Evolutionary conservation across 495 filamentous ascomycete species (phyloP), one percentile per base, ranked within the genome.

Genomic region (Penicillium herquei): DNA sequence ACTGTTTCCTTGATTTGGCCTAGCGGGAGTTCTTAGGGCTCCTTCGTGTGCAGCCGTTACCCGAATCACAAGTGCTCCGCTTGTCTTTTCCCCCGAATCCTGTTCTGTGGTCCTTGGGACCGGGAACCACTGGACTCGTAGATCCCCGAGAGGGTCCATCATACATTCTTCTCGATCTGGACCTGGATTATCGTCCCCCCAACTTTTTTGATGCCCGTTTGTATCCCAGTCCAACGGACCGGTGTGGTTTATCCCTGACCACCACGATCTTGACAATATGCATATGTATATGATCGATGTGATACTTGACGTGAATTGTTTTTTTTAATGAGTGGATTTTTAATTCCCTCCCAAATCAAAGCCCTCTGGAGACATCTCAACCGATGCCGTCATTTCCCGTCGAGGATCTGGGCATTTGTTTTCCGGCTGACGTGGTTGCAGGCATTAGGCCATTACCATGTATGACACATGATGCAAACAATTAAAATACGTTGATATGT

Each of bases 221-320:
- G n/a, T 47, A 54, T 46, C 56, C 62, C 64, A 63, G 62, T 47
- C 65, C 65, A 58, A 45, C 54, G 65, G 65, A 60, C 51, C 59
- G 56, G 62, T 35, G 54, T 43, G 33, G 18, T 46, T n/a, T 35
- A 60, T 63, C 44, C 52, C 54, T 57, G 21, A 26, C 51, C 5
- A 31, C 26, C 12, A 43, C 12, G 3, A 16, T 26, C 8, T 26
- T 33, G 13, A 44, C 39, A 32, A 17, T n/a, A 9, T 37, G 34
- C 9, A 10, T n/a, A n/a, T 10, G 34, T 37, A 10, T 13, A 9
- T 37, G 34, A 1, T 26, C 21, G 21, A 26, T 26, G 21, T 26
- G 21, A 26, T n/a, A n/a, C n/a, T n/a, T n/a, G n/a, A n/a, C n/a
- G n/a, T n/a, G n/a, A n/a, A n/a, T n/a, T n/a, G n/a, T n/a, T n/a